Conservation (phyloP, 2,329 filamentous ascomycete genomes). For the Thermochaetoides dissita region DNA sequence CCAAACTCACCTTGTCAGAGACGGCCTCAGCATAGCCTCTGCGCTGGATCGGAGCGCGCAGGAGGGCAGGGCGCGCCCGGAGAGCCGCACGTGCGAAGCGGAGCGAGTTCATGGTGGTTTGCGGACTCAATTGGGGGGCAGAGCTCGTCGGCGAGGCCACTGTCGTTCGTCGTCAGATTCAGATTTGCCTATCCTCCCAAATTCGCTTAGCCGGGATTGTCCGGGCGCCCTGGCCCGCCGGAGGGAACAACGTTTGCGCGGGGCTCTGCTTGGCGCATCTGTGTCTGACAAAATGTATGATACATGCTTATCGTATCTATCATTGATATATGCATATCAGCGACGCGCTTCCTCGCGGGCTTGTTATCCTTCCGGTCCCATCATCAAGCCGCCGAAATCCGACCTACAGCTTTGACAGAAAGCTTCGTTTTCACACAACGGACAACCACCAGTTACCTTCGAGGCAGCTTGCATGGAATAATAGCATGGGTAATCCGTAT, state of each 20-base stretch:
- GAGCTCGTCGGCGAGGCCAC: conserved; percentile 32
- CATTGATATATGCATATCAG: too few relatives aligned
- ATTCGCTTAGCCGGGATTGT: conserved; percentile 16
- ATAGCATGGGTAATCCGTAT: too few relatives aligned
- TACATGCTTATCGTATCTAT: too few relatives aligned
- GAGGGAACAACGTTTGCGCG: conserved; percentile 14
- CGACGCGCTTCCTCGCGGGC: too few relatives aligned
- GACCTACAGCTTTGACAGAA: too few relatives aligned
- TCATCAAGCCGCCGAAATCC: too few relatives aligned
- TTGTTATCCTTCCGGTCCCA: too few relatives aligned
- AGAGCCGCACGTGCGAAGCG: conserved; percentile 84
- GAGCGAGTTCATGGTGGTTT: conserved; percentile 76
- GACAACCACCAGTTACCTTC: too few relatives aligned
- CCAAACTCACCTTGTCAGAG: conserved; percentile 51
- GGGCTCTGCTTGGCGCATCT: too few relatives aligned
- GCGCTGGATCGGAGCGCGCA: conserved; percentile 65
- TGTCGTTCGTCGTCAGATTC: conserved; percentile 26
- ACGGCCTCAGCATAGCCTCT: conserved; percentile 84
- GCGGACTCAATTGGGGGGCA: conserved; percentile 32
- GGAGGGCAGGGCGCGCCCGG: conserved; percentile 63
- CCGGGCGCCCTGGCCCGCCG: conserved; percentile 4
- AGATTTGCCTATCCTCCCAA: conserved; percentile 25
- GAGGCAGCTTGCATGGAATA: too few relatives aligned
- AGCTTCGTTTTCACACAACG: too few relatives aligned
- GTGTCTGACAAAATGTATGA: too few relatives aligned